These are phyloP conservation scores for Tieghemiomyces parasiticus DNA, from an alignment of 192 early-diverging fungal genomes.

Conservation along the genomic window DNA sequence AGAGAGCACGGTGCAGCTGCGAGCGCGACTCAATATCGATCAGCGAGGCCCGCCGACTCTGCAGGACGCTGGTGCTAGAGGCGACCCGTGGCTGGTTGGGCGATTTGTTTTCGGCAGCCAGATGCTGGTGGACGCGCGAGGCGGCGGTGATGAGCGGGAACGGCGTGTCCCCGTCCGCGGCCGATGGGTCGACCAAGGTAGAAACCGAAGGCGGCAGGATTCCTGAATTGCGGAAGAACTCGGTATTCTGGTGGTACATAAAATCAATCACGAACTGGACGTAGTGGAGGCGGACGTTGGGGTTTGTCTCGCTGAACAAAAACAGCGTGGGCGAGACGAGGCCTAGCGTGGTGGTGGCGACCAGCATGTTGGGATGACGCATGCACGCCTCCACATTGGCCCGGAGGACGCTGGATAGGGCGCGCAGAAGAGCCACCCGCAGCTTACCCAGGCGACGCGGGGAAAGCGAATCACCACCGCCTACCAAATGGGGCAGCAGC, in stretches of 20 bases:
- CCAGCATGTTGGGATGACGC: not conserved
- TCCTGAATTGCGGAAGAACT: not conserved
- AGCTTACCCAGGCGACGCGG: conserved; percentile 2
- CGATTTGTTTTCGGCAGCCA: too few relatives aligned
- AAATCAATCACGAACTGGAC: conserved; percentile 8
- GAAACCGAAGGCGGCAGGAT: not conserved
- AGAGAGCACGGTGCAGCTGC: conserved; percentile 1
- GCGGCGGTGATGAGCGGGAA: too few relatives aligned
- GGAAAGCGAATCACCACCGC: not conserved
- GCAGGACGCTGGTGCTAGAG: not conserved
- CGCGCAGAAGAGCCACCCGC: conserved; percentile 1
- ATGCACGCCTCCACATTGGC: not conserved
- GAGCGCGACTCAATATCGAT: conserved; percentile 8
- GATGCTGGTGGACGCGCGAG: not conserved
- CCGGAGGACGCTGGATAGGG: not conserved
- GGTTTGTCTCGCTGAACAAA: not conserved
- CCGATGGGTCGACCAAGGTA: not conserved
- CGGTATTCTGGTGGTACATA: conserved; percentile 7
- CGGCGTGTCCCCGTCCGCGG: not conserved
- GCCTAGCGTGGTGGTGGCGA: not conserved
- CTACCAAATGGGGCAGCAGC: not conserved
- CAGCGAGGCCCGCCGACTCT: conserved; percentile 7
- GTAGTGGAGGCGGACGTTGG: conserved; percentile 1
- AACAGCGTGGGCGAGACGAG: not conserved
- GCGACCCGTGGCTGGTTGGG: not conserved